Conservation (phyloP, 257 asterid species). For the Cynanchum wilfordii region DNA sequence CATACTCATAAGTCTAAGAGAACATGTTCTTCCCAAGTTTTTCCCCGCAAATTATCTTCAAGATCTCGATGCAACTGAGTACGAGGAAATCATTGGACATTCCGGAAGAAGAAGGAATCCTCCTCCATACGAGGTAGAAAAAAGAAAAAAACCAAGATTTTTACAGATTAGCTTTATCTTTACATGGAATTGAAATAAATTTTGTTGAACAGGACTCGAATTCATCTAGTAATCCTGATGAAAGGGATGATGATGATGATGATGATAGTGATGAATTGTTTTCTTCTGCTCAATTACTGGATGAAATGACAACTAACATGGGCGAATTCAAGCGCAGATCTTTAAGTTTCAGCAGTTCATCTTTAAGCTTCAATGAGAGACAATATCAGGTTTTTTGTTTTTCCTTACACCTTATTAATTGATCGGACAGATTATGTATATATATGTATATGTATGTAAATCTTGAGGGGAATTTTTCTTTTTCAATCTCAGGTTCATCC, state of each 20-base stretch:
- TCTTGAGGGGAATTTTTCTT: not conserved
- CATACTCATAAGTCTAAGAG: conserved; percentile 62
- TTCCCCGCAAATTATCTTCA: conserved; percentile 56
- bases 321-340: conserved; percentile 82
- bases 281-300: conserved; percentile 67
- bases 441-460: too few species aligned
- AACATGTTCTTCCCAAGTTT: conserved; percentile 67
- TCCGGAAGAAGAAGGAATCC: conserved; percentile 36
- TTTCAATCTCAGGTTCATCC: not conserved
- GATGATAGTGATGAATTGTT: conserved; percentile 25
- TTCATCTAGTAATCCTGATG: conserved; percentile 15
- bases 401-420: too few species aligned
- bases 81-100: conserved; percentile 67
- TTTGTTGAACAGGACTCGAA: conserved; percentile 41
- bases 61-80: conserved; percentile 78
- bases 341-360: conserved; percentile 32
- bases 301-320: conserved; percentile 72
- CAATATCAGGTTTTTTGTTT: conserved; percentile 44
- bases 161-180: too few species aligned
- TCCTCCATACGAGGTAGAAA: conserved; percentile 33
- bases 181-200: not conserved
- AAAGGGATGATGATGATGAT: conserved; percentile 33
- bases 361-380: conserved; percentile 62
- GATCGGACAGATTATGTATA: too few species aligned
- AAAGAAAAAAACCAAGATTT: too few species aligned